Base-by-base conservation (phyloP, 768 basidiomycete genomes). In the Lactarius vividus region DNA sequence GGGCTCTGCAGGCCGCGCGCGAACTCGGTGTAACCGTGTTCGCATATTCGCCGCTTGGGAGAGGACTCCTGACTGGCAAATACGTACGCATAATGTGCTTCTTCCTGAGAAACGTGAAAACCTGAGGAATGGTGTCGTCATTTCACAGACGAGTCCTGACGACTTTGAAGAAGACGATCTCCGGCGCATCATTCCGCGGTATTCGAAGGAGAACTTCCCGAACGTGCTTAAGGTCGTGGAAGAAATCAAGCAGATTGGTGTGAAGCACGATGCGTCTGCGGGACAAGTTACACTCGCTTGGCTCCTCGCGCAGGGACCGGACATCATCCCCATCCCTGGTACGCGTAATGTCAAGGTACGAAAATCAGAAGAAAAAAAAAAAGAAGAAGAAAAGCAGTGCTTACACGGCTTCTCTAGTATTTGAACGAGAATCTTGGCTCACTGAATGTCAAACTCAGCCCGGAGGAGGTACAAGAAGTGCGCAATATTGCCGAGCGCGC, bases 271-370 rank as follows among this genome's bases (percentile, higher is more conserved):
- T 44, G 79, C 76, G 11, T 81, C 82, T 9, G 71, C 79, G 2
- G 79, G 80, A 2, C 84, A 85, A 71, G 74, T 83, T 35, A 70
- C 79, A 1, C 76, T 86, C n/a, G 83, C 83, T 0, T 84, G 80
- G 81, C 73, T 83, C 10, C 74, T 84, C 10, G 77, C 79, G 15
- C 81, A 83, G 72, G 81, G 82, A 2, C 70, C 76, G 16, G 79
- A 82, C 59, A 73, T 84, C 61, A 79, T 83, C 66, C 74, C 80
- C 29, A 82, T 83, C 67, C 82, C 83, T 2, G 83, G 81, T 3
- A 82, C 82, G 3, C 80, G 75, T 63, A 77, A 74, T 37, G 69
- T 79, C 64, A 76, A 75, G 70, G 77, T 77, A 31, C 49, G 49
- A 26, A 52, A 6, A 26, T 26, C 2, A 26, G 6, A 52, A 62